Conservation (phyloP, 306 rosid species). For the Lotus japonicus region DNA sequence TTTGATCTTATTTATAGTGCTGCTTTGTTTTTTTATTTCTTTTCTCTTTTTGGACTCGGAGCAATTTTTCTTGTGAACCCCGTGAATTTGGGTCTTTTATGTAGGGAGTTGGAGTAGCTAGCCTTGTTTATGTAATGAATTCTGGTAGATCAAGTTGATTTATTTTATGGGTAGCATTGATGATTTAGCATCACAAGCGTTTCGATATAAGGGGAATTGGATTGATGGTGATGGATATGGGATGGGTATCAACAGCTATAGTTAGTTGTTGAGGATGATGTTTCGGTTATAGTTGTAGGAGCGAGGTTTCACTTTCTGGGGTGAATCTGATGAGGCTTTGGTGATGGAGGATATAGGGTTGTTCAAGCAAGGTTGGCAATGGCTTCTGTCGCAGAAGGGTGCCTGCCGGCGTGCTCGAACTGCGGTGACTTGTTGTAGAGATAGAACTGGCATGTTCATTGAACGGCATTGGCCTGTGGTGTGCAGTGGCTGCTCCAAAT, state of each 20-base stretch:
- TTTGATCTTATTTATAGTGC: slow-evolving; percentile 22
- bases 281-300: slow-evolving; percentile 3
- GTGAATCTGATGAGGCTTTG: slow-evolving; percentile 24
- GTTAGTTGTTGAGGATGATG: slow-evolving; percentile 22
- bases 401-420: slow-evolving; percentile 41
- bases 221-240: slow-evolving; percentile 27
- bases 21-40: not conserved
- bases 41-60: slow-evolving; percentile 16
- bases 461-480: slow-evolving; percentile 91
- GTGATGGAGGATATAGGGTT: slow-evolving; percentile 88
- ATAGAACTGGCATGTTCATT: slow-evolving; percentile 37
- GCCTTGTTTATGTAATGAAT: slow-evolving; percentile 26
- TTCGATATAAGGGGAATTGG: slow-evolving; percentile 23
- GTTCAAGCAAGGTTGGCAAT: slow-evolving; percentile 80
- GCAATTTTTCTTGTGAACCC: slow-evolving; percentile 23
- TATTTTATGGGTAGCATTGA: slow-evolving; percentile 46
- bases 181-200: slow-evolving; percentile 29
- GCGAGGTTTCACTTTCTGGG: slow-evolving; percentile 15
- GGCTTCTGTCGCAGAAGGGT: slow-evolving; percentile 69
- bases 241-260: slow-evolving; percentile 36
- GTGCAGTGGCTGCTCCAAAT: slow-evolving; percentile 53
- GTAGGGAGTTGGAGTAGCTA: slow-evolving; percentile 25
- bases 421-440: slow-evolving; percentile 38
- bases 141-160: slow-evolving; percentile 34
- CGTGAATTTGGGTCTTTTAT: slow-evolving; percentile 27